Evolutionary conservation across 768 basidiomycete species (phyloP).

Genomic region (Mycena albidolilacea): DNA sequence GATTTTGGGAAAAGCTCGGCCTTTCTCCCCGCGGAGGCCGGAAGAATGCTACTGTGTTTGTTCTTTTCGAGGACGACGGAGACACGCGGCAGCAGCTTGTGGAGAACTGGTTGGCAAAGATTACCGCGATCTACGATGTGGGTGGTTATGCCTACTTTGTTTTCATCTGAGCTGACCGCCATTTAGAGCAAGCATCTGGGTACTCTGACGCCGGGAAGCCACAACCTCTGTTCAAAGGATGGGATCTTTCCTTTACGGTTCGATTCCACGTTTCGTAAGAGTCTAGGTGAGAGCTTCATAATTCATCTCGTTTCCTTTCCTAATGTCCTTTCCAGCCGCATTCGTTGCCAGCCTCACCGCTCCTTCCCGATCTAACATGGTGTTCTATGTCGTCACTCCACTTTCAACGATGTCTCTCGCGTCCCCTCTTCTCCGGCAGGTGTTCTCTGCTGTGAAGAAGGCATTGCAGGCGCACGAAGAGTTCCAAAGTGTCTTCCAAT

Average conservation of each 20-base stretch:
- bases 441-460: slow-evolving; percentile 76
- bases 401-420: slow-evolving; percentile 71
- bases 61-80: slow-evolving; percentile 76
- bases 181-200: slow-evolving; percentile 76
- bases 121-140: slow-evolving; percentile 74
- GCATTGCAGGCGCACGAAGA: slow-evolving; percentile 61
- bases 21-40: slow-evolving; percentile 77
- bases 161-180: slow-evolving; percentile 34
- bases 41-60: slow-evolving; percentile 80
- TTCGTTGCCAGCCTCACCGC: slow-evolving; percentile 64
- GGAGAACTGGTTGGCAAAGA: slow-evolving; percentile 71
- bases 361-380: slow-evolving; percentile 54
- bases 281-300: slow-evolving; percentile 60
- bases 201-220: slow-evolving; percentile 66
- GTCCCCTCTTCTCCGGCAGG: slow-evolving; percentile 78
- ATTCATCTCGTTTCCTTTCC: not conserved
- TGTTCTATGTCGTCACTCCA: slow-evolving; percentile 82
- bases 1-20: slow-evolving; percentile 91
- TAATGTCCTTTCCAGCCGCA: slow-evolving; percentile 53
- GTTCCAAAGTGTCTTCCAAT: slow-evolving; percentile 75
- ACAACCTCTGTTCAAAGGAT: slow-evolving; percentile 60
- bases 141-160: slow-evolving; percentile 42
- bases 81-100: slow-evolving; percentile 63
- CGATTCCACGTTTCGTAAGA: slow-evolving; percentile 78
- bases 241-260: slow-evolving; percentile 77